Evolutionary conservation across 2,329 filamentous ascomycete species (phyloP).

Genomic region (Colletotrichum trifolii): DNA sequence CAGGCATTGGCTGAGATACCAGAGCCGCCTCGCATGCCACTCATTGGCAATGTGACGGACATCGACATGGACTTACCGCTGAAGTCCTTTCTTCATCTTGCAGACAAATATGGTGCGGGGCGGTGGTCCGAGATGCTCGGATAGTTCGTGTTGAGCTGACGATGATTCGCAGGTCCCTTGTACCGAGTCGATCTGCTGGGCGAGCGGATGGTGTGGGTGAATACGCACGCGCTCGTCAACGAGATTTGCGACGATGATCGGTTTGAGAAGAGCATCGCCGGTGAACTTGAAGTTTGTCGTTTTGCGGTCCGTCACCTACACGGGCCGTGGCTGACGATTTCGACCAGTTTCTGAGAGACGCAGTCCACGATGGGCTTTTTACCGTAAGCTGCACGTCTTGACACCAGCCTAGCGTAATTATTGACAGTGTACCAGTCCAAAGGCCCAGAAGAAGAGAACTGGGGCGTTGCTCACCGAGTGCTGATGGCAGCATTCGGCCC

Average conservation of each 20-base stretch:
- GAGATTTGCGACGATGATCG: constrained; percentile 74
- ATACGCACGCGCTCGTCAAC: constrained; percentile 66
- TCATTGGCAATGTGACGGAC: constrained; percentile 74
- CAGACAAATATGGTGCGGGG: constrained; percentile 71
- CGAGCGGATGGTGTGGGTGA: constrained; percentile 59
- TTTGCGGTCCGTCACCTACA: too few relatives aligned
- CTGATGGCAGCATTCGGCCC: constrained; percentile 78
- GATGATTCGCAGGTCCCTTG: constrained; percentile 61
- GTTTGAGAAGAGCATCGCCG: constrained; percentile 68
- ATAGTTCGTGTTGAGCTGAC: background rate
- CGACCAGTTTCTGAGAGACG: constrained; percentile 66
- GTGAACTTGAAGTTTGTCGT: constrained; percentile 49
- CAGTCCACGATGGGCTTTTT: constrained; percentile 53
- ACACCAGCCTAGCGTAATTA: background rate
- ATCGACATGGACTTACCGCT: constrained; percentile 69
- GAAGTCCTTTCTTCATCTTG: constrained; percentile 65
- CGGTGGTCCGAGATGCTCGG: background rate
- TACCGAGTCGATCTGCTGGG: constrained; percentile 65
- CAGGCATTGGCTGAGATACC: constrained; percentile 30
- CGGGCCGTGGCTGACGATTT: rapidly evolving
- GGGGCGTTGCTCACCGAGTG: constrained; percentile 69
- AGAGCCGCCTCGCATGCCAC: constrained; percentile 68
- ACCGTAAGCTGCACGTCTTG: constrained; percentile 20
- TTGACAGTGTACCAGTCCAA: background rate
- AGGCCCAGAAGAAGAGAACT: constrained; percentile 34